Evolutionary conservation across 257 asterid species (phyloP), one percentile per base, ranked within the genome.

Genomic region (Rehmannia glutinosa): DNA sequence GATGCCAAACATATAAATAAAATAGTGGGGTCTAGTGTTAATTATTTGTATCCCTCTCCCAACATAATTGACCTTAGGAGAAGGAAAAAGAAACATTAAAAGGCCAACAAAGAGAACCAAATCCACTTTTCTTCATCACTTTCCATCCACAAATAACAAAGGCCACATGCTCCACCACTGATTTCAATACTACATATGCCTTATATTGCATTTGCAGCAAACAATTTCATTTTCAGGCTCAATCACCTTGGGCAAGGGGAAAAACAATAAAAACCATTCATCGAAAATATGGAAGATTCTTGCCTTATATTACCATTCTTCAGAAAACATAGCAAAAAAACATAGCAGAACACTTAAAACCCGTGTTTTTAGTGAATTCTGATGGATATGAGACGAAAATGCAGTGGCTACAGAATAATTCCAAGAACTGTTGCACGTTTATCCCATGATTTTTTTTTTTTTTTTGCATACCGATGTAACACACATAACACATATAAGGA

Each of bases 161-260:
- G 56, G 41, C 59, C 72, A 64, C 72, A 64, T 73, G 78, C 62
- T 32, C 53, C 45, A 17, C 38, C 49, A 39, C 20, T 23, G 27
- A 15, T 38, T 11, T 62, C 49, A 24, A 41, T 21, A 53, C 63
- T 59, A 51, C 62, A 50, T 8, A 35, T 50, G 8, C 12, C 51
- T 21, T 16, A 57, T 5, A 50, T 53, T 36, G 23, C 50, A 46
- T 30, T 69, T 57, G 47, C 36, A 52, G 43, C 70, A 30, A 46
- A 42, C 70, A 47, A 8, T 45, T 63, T 35, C 11, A 35, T 13
- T 27, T n/a, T n/a, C n/a, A n/a, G n/a, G n/a, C n/a, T n/a, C n/a
- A n/a, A n/a, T n/a, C 1, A 5, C 13, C 20, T 43, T 13, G 0
- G 8, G 20, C 6, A 43, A 15, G 6, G 20, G 1, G 17, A 13